A percentile compares a stretch with the other conserved stretches of the same genome.
Evolutionary conservation across 805 yeast species (phyloP).

Genomic region (Wickerhamomyces bovis): DNA sequence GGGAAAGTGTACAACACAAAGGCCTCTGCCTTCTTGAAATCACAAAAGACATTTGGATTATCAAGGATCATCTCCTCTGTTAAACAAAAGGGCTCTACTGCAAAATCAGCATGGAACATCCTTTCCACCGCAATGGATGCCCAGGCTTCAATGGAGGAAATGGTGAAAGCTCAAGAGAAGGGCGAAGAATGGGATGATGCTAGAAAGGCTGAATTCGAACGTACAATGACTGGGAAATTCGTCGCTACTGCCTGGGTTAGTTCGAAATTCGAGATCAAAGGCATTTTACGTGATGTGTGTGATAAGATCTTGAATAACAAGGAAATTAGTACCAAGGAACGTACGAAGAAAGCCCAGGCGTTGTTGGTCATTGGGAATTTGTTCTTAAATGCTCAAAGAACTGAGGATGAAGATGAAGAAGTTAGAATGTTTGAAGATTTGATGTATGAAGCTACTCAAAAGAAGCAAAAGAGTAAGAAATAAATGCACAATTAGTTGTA

Average conservation of each 20-base stretch:
- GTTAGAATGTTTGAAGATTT: conserved; percentile 86
- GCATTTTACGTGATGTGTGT: conserved; percentile 76
- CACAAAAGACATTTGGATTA: conserved; percentile 80
- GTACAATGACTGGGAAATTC: conserved; percentile 79
- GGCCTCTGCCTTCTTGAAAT: conserved; percentile 65
- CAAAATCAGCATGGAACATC: conserved; percentile 79
- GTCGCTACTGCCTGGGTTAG: conserved; percentile 95
- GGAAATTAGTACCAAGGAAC: conserved; percentile 48
- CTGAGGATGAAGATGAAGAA: conserved; percentile 88
- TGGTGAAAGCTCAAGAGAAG: conserved; percentile 62
- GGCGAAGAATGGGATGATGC: conserved; percentile 48
- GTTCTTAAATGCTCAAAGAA: conserved; percentile 61
- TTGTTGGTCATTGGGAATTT: conserved; percentile 64
- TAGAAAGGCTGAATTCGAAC: conserved; percentile 71
- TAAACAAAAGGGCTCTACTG: conserved; percentile 77
- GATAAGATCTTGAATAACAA: conserved; percentile 72
- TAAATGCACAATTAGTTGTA: too few relatives aligned
- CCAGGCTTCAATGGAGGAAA: conserved; percentile 67
- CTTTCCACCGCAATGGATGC: conserved; percentile 85
- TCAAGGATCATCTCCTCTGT: conserved; percentile 77
- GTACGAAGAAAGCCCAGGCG: conserved; percentile 75
- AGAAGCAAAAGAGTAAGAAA: conserved; percentile 12
- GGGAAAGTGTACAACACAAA: conserved; percentile 74
- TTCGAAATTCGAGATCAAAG: conserved; percentile 78
- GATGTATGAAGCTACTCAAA: conserved; percentile 69